Percentiles rank a stretch among this genome's conserved stretches.
Conservation (phyloP, 345 rosid genomes). For the Hibiscus trionum region DNA sequence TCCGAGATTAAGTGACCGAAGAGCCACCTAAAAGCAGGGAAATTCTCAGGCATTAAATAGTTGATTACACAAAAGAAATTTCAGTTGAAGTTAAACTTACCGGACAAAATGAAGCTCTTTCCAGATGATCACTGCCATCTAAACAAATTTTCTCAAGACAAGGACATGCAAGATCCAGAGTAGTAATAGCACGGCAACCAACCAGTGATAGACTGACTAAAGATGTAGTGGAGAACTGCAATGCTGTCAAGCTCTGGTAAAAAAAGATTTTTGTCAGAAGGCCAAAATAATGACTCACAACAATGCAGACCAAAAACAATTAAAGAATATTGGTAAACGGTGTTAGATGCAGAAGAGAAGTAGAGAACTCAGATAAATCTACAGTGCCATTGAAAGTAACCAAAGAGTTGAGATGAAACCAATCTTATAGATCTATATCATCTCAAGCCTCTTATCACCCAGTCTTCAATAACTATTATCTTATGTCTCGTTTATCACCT, state of each 20-base stretch:
- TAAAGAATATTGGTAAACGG: neutral
- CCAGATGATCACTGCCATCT: conserved; percentile 97
- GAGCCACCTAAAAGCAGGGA: conserved; percentile 56
- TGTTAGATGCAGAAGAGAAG: neutral
- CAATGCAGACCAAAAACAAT: neutral
- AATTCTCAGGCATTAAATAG: neutral
- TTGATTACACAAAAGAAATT: too few species aligned
- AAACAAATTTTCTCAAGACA: conserved; percentile 67
- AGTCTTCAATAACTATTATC: neutral
- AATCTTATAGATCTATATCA: neutral
- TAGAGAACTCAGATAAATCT: too few species aligned
- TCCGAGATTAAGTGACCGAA: conserved; percentile 80
- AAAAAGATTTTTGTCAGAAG: conserved; percentile 4
- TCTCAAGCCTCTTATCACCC: neutral
- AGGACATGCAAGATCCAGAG: conserved; percentile 77
- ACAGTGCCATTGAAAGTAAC: neutral
- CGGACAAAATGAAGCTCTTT: conserved; percentile 79
- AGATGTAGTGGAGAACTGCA: conserved; percentile 68
- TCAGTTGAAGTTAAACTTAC: conserved; percentile 37
- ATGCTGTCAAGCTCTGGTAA: conserved; percentile 73
- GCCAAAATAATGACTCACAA: neutral
- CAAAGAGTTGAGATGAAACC: neutral
- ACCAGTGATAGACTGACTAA: conserved; percentile 80
- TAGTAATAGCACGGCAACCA: conserved; percentile 75
- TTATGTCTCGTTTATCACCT: neutral